phyloP scores from a whole-genome alignment of 768 basidiomycete genomes.

The Suillus subalutaceus region DNA sequence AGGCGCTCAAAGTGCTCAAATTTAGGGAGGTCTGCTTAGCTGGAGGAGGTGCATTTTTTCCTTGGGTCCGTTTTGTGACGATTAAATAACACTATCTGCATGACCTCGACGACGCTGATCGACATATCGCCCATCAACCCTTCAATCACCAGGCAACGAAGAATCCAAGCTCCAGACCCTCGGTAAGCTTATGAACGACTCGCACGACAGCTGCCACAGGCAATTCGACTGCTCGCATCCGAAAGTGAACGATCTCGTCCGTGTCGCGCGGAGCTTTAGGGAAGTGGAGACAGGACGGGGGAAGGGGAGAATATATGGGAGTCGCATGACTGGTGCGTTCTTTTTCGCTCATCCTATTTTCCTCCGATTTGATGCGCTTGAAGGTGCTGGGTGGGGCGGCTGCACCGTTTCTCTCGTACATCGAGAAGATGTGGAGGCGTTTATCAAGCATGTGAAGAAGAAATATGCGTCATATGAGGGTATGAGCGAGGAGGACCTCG shows the following conservation, averaged over 20 bases:
- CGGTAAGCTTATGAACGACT: slow-evolving; percentile 78
- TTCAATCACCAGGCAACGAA: slow-evolving; percentile 14
- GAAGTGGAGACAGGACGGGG: slow-evolving; percentile 52
- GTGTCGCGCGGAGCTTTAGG: slow-evolving; percentile 43
- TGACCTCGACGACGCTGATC: background rate
- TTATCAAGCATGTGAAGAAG: slow-evolving; percentile 63
- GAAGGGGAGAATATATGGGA: slow-evolving; percentile 58
- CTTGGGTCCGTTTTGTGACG: background rate
- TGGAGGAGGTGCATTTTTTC: slow-evolving; percentile 28
- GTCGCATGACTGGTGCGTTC: slow-evolving; percentile 74
- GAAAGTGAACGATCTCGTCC: slow-evolving; percentile 72
- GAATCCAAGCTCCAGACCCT: slow-evolving; percentile 47
- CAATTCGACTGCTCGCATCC: slow-evolving; percentile 81
- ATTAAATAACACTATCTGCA: background rate
- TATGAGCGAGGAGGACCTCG: slow-evolving; percentile 58
- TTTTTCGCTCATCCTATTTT: background rate
- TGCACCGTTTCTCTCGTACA: slow-evolving; percentile 84
- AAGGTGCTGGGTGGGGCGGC: slow-evolving; percentile 91
- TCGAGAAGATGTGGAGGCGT: slow-evolving; percentile 59
- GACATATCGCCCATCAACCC: background rate
- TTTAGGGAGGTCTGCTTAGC: slow-evolving; percentile 72
- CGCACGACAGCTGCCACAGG: slow-evolving; percentile 68
- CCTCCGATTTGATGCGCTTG: background rate
- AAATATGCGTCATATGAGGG: slow-evolving; percentile 65
- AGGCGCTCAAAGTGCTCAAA: slow-evolving; percentile 78